phyloP scores from a whole-genome alignment of 495 filamentous ascomycete genomes.

The Aspergillus hancockii region DNA sequence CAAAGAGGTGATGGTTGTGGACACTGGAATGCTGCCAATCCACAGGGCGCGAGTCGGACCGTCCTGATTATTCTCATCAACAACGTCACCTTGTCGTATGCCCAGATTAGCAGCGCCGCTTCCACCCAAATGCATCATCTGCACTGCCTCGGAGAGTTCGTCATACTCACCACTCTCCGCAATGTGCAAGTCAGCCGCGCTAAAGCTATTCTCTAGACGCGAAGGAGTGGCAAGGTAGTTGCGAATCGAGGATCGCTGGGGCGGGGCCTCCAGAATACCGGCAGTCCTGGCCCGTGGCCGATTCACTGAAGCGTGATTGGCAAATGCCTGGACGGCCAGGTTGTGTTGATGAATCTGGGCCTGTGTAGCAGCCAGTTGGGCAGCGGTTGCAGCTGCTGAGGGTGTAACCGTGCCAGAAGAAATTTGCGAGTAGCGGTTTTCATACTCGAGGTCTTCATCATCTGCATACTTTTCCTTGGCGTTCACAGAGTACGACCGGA shows the following conservation, averaged over 20 bases:
- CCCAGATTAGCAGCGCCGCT: conserved; percentile 60
- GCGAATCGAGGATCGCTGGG: conserved; percentile 68
- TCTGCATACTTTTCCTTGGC: conserved; percentile 96
- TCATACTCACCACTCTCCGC: conserved; percentile 74
- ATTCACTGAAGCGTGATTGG: conserved; percentile 74
- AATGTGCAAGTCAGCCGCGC: conserved; percentile 72
- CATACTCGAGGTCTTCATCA: conserved; percentile 85
- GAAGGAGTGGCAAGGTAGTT: conserved; percentile 77
- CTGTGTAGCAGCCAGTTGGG: conserved; percentile 76
- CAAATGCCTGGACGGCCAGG: conserved; percentile 88
- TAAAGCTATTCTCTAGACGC: conserved; percentile 81
- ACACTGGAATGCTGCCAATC: conserved; percentile 98
- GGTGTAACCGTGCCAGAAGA: conserved; percentile 73
- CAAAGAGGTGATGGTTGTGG: conserved; percentile 89
- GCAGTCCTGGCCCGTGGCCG: conserved; percentile 87
- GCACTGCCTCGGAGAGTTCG: conserved; percentile 71
- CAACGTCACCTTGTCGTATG: conserved; percentile 40
- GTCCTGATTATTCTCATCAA: conserved; percentile 78
- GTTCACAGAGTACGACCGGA: conserved; percentile 97
- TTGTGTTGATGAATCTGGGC: conserved; percentile 93
- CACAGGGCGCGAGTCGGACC: conserved; percentile 90
- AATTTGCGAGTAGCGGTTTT: conserved; percentile 51
- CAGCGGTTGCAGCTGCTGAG: conserved; percentile 67
- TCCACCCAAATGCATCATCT: conserved; percentile 71
- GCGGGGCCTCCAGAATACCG: conserved; percentile 84